phyloP scores from a whole-genome alignment of 768 basidiomycete genomes.

The Tubosaeta sp. region DNA sequence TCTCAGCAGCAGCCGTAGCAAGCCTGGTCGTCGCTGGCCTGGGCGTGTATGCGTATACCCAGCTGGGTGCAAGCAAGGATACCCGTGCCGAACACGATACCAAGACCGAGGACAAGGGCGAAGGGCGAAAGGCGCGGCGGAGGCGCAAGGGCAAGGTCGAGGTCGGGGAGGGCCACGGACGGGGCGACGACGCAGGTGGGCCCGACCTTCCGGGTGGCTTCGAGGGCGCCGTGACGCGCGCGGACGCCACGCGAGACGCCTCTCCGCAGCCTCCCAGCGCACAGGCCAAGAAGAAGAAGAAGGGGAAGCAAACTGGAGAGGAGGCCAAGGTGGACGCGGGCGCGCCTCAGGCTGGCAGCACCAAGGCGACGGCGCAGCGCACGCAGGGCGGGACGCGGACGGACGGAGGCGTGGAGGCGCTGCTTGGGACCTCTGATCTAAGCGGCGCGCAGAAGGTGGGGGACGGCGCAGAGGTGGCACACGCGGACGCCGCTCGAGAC shows the following conservation, averaged over 20 bases:
- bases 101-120: background rate
- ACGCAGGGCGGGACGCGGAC: too few relatives aligned
- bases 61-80: background rate
- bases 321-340: too few relatives aligned
- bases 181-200: background rate
- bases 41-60: slow-evolving; percentile 16
- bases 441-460: background rate
- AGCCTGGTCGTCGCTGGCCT: slow-evolving; percentile 21
- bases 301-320: background rate
- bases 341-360: too few relatives aligned
- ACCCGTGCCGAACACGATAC: background rate
- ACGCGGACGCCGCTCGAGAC: background rate
- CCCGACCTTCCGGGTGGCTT: slow-evolving; percentile 14
- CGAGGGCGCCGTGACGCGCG: background rate
- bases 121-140: background rate
- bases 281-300: slow-evolving; percentile 33
- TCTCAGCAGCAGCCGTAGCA: slow-evolving; percentile 35
- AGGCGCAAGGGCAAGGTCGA: background rate
- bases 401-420: too few relatives aligned
- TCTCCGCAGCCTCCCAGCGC: too few relatives aligned
- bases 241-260: too few relatives aligned
- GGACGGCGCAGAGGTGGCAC: slow-evolving; percentile 1
- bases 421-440: too few relatives aligned
- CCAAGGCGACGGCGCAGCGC: too few relatives aligned
- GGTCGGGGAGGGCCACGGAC: background rate